Base-by-base conservation (phyloP, 31 red algal genomes). In the Odonthalia washingtoniensis region DNA sequence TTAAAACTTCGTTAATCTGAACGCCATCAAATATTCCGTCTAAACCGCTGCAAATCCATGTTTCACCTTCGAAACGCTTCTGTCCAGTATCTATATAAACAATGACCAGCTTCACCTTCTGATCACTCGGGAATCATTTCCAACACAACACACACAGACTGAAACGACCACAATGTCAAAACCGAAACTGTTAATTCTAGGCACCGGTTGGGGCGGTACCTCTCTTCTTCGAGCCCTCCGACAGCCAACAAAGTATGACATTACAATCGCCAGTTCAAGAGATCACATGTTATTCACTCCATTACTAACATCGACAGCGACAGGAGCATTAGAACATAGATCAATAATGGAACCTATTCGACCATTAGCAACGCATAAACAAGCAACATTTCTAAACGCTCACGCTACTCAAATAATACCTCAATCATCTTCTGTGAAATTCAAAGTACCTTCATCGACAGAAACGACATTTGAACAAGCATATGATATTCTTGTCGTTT, bases 201-300 rank as follows among this genome's bases (percentile, higher is more conserved):
- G 49, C 12, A 57, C 49, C 12, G 49, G 49, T 14, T 57, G 49
- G 49, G 49, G 49, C 9, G 49, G 49, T 9, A 57, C 49, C 9
- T 57, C 49, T 14, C 21, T 57, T 9, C 49, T 57, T 9, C 49
- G 49, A 9, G 49, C 49, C 21, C 49, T 57, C 9, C 9, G 49
- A 21, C 49, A 21, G 21, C 49, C 49, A 21, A 14, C 21, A 9
- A 57, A 57, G 21, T 57, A 57, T 21, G 49, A 57, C 49, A 57
- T 57, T 57, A 57, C 49, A 57, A 21, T 57, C 9, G 49, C 49
- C 12, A 57, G 49, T 21, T 9, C 9, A 21, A 57, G 49, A 57
- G 49, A 57, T 21, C 49, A 57, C 21, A 57, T 57, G 49, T 57
- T 57, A 57, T 57, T 57, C 49, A 57, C 49, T 57, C 49, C 49